Evolutionary conservation across 2,329 filamentous ascomycete species (phyloP).

Genomic region (Lasiodiplodia citricola): DNA sequence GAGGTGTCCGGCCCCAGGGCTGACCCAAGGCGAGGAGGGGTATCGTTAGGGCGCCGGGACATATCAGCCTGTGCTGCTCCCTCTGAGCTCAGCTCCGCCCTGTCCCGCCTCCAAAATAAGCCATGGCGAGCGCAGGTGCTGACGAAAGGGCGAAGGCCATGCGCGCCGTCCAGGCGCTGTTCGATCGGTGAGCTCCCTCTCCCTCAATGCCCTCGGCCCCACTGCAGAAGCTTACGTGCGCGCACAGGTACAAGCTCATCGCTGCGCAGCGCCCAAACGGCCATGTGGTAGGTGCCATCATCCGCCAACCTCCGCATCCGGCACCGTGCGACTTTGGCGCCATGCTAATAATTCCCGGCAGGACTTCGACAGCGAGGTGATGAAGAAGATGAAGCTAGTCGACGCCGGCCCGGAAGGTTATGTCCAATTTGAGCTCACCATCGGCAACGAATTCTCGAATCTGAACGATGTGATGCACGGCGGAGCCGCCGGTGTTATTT

Average conservation of each 20-base stretch:
- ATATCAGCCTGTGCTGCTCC: background rate
- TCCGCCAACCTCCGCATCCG: background rate
- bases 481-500: constrained; percentile 46
- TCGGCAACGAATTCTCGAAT: constrained; percentile 45
- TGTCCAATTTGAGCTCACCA: constrained; percentile 41
- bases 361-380: constrained; percentile 46
- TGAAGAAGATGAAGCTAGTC: constrained; percentile 43
- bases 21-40: constrained; percentile 9
- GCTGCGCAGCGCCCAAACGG: constrained; percentile 37
- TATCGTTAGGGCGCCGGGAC: background rate
- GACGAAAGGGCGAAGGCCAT: constrained; percentile 41
- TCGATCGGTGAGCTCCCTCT: constrained; percentile 34
- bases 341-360: constrained; percentile 28
- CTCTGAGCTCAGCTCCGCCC: background rate
- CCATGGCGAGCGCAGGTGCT: constrained; percentile 33
- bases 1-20: constrained; percentile 19
- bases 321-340: background rate
- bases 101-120: background rate
- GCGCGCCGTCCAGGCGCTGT: constrained; percentile 43
- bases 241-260: constrained; percentile 38
- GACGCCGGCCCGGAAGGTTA: constrained; percentile 44
- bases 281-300: constrained; percentile 38
- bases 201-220: background rate
- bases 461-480: constrained; percentile 50
- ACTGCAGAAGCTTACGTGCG: constrained; percentile 13